These are phyloP conservation scores for Cordyceps sp. DNA, from an alignment of 2,329 filamentous ascomycete genomes.

Conservation along the genomic window DNA sequence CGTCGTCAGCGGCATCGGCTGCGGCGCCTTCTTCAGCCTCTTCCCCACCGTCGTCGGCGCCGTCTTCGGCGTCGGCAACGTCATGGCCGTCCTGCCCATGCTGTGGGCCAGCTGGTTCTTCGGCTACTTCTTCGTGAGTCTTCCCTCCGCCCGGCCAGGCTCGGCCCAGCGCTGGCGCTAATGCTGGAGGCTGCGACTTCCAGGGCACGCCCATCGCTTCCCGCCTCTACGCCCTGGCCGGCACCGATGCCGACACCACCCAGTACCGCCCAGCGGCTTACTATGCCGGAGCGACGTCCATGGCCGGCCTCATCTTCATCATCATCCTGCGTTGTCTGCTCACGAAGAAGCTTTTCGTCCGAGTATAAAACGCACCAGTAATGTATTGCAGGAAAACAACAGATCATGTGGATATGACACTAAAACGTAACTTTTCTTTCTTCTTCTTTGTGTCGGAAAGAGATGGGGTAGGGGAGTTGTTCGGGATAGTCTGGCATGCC, in stretches of 20 bases:
- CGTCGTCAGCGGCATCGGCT: constrained; percentile 11
- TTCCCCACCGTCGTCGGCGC: constrained; percentile 8
- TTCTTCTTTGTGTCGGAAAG: too few species aligned
- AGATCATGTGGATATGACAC: too few species aligned
- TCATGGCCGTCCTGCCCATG: constrained; percentile 10
- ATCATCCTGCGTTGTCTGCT: constrained; percentile 3
- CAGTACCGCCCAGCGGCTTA: constrained; percentile 11
- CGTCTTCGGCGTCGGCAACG: constrained; percentile 9
- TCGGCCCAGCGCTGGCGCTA: too few species aligned
- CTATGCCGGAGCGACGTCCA: constrained; percentile 11
- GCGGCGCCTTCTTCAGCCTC: constrained; percentile 12
- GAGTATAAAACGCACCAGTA: constrained; percentile 1
- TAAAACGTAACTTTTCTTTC: too few species aligned
- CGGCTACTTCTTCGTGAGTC: constrained; percentile 11
- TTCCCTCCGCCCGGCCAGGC: too few species aligned
- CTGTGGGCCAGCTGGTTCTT: constrained; percentile 12
- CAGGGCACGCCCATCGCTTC: constrained; percentile 13
- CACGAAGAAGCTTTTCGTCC: constrained; percentile 1
- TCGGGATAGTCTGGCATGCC: too few species aligned
- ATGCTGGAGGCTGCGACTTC: background rate
- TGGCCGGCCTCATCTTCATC: constrained; percentile 6
- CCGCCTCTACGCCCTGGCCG: constrained; percentile 9
- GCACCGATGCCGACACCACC: constrained; percentile 4
- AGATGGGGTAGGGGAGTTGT: too few species aligned
- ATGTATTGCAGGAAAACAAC: background rate